Evolutionary conservation across 106 monocot genomes (phyloP).

Genomic region (Posidonia australis): DNA sequence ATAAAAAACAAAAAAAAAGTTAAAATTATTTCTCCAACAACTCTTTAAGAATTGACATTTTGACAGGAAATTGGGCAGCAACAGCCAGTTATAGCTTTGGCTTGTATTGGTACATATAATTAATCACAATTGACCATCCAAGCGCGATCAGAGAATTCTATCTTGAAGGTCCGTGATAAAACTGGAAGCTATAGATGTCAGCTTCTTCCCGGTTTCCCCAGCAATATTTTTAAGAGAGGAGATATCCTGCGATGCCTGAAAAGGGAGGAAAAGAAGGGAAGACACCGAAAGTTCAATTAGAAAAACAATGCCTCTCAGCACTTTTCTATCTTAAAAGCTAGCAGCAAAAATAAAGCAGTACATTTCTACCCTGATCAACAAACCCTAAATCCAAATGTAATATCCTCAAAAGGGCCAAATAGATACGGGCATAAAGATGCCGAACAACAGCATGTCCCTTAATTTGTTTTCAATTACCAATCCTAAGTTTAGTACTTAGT

Average conservation of each 20-base stretch:
- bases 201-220: slow-evolving; percentile 69
- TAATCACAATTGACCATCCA: background rate
- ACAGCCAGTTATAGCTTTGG: background rate
- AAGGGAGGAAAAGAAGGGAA: background rate
- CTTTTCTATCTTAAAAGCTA: too few relatives aligned
- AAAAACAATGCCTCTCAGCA: background rate
- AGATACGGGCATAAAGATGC: too few relatives aligned
- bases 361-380: too few relatives aligned
- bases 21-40: too few relatives aligned
- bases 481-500: too few relatives aligned
- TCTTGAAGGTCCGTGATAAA: slow-evolving; percentile 62
- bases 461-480: too few relatives aligned
- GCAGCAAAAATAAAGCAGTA: too few relatives aligned
- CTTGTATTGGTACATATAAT: background rate
- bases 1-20: too few relatives aligned
- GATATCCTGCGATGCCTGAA: slow-evolving; percentile 69
- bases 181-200: slow-evolving; percentile 51
- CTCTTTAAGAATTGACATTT: too few relatives aligned
- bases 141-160: slow-evolving; percentile 42
- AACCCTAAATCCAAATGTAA: too few relatives aligned
- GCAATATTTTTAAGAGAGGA: slow-evolving; percentile 71
- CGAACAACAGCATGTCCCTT: too few relatives aligned
- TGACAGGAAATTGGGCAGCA: background rate
- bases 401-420: too few relatives aligned
- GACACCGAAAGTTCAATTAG: background rate